Evolutionary conservation across 2,329 filamentous ascomycete species (phyloP).

Genomic region (Fusarium sp.): DNA sequence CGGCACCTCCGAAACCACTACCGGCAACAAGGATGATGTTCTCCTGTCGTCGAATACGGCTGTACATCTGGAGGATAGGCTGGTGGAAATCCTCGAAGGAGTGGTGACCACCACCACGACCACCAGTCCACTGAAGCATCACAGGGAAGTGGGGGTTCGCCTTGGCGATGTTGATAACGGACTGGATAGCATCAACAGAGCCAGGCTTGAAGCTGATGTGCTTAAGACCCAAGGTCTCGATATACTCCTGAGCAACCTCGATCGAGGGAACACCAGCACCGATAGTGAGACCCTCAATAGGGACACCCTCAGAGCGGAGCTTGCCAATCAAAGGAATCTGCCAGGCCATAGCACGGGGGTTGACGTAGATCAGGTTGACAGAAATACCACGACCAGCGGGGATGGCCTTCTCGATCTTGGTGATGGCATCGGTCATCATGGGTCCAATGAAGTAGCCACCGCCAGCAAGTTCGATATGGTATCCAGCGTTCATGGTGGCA

Average conservation of each 20-base stretch:
- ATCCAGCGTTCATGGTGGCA: conserved; percentile 94
- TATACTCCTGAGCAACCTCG: conserved; percentile 94
- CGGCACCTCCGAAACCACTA: conserved; percentile 90
- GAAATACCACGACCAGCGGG: conserved; percentile 89
- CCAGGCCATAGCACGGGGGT: conserved; percentile 91
- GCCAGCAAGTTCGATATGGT: conserved; percentile 90
- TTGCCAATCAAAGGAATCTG: conserved; percentile 88
- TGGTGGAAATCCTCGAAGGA: conserved; percentile 97
- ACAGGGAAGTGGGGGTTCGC: conserved; percentile 96
- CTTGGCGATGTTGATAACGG: conserved; percentile 92
- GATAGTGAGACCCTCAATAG: conserved; percentile 92
- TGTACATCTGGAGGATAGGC: conserved; percentile 92
- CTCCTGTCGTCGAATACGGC: conserved; percentile 84
- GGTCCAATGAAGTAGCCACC: conserved; percentile 90
- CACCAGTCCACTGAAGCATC: conserved; percentile 94
- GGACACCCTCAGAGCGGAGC: conserved; percentile 86
- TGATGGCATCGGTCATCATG: conserved; percentile 85
- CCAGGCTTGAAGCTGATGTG: conserved; percentile 97
- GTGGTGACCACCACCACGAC: conserved; percentile 93
- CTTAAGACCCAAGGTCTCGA: conserved; percentile 91
- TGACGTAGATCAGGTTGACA: conserved; percentile 92
- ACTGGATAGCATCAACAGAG: conserved; percentile 88
- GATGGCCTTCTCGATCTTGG: conserved; percentile 87
- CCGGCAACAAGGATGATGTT: conserved; percentile 93
- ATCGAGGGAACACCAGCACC: conserved; percentile 95